phyloP scores from a whole-genome alignment of 345 rosid species.

The Eucalyptus regnans region DNA sequence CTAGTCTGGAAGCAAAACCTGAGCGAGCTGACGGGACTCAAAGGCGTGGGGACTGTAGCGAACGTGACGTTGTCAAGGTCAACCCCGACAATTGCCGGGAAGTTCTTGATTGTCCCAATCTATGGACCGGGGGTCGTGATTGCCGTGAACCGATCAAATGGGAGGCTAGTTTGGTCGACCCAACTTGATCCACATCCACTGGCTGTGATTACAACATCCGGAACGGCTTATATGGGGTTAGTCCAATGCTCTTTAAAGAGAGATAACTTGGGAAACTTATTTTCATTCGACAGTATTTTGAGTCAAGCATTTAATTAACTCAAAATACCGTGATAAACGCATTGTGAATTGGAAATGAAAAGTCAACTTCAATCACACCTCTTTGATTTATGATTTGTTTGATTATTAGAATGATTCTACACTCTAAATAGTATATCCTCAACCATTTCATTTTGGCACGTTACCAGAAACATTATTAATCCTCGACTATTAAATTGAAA shows the following conservation, averaged over 20 bases:
- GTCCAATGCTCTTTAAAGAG: not conserved
- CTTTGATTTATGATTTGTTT: not conserved
- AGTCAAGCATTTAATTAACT: not conserved
- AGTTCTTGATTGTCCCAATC: slow-evolving; percentile 19
- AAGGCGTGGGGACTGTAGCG: not conserved
- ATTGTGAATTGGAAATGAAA: not conserved
- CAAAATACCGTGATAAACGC: rapidly evolving
- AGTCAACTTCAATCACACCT: not conserved
- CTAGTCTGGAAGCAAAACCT: slow-evolving; percentile 42
- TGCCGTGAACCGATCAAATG: slow-evolving; percentile 15
- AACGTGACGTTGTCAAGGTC: slow-evolving; percentile 22
- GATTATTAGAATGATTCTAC: not conserved
- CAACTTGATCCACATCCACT: slow-evolving; percentile 18
- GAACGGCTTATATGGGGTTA: slow-evolving; percentile 28
- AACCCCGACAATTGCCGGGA: slow-evolving; percentile 22
- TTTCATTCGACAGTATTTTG: not conserved
- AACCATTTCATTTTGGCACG: not conserved
- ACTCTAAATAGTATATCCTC: not conserved
- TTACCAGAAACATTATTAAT: not conserved
- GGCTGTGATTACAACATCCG: slow-evolving; percentile 21
- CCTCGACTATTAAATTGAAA: not conserved
- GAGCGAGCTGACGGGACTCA: slow-evolving; percentile 17
- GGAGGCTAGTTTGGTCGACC: slow-evolving; percentile 25
- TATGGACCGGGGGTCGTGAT: slow-evolving; percentile 31
- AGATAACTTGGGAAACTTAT: not conserved